A percentile compares a stretch with the other conserved stretches of the same genome.
These are phyloP conservation scores for Kalmusia sp. DNA, from an alignment of 2,329 filamentous ascomycete genomes.

Conservation along the genomic window DNA sequence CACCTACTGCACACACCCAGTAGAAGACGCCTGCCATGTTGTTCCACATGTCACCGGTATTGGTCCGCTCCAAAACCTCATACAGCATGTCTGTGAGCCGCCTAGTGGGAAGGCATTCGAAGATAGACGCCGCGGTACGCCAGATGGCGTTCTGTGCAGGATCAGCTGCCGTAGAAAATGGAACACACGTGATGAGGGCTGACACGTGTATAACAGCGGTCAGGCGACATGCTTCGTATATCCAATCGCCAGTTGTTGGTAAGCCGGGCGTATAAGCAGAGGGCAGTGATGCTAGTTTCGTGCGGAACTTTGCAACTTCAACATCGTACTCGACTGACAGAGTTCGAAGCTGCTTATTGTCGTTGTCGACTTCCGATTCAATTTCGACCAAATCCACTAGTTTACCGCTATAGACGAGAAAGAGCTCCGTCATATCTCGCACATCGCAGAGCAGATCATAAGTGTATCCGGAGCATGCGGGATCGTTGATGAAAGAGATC, in stretches of 20 bases:
- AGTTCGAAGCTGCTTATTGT: constrained; percentile 2
- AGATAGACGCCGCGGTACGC: constrained; percentile 4
- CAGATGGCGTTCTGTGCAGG: constrained; percentile 20
- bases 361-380: constrained; percentile 10
- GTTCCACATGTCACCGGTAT: constrained; percentile 36
- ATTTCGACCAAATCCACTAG: constrained; percentile 8
- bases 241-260: constrained; percentile 32
- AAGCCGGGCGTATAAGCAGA: constrained; percentile 30
- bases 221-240: constrained; percentile 45
- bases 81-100: constrained; percentile 30
- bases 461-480: constrained; percentile 28
- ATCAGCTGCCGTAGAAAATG: constrained; percentile 39
- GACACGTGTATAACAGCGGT: constrained; percentile 40
- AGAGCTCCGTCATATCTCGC: constrained; percentile 39
- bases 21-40: constrained; percentile 44
- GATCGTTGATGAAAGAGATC: constrained; percentile 23
- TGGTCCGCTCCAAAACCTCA: constrained; percentile 29
- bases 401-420: constrained; percentile 20
- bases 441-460: constrained; percentile 38
- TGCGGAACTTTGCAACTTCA: constrained; percentile 21
- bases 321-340: constrained; percentile 19
- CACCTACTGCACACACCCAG: constrained; percentile 41
- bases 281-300: constrained; percentile 25
- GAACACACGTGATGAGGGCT: constrained; percentile 33
- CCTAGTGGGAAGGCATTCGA: constrained; percentile 8